Evolutionary conservation across 179 eudicot genomes (phyloP).

Genomic region (Carnegiea gigantea): DNA sequence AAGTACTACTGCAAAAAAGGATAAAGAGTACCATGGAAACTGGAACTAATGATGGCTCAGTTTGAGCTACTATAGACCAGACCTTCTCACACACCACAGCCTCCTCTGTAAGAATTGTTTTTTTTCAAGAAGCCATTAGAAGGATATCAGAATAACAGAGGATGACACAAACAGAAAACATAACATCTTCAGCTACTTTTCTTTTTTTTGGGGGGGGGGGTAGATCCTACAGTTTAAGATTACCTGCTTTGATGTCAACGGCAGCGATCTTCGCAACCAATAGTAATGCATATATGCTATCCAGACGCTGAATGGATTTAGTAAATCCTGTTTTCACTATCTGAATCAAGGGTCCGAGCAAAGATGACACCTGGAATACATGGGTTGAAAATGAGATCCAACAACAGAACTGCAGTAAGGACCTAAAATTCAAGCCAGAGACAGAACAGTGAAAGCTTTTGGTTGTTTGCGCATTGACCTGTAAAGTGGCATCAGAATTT

Average conservation of each 20-base stretch:
- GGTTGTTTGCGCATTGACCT: conserved; percentile 40
- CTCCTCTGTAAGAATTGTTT: conserved; percentile 60
- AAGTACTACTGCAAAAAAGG: background rate
- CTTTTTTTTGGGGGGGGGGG: background rate
- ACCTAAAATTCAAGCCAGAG: conserved; percentile 3
- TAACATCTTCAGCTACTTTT: background rate
- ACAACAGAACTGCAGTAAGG: background rate
- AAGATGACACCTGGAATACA: conserved; percentile 62
- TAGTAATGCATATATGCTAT: conserved; percentile 84
- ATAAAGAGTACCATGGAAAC: conserved; percentile 57
- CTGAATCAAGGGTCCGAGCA: conserved; percentile 72
- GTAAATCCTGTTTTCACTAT: conserved; percentile 89
- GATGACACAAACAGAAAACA: background rate
- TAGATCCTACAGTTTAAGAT: background rate
- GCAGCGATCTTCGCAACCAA: conserved; percentile 78
- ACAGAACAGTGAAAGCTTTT: background rate
- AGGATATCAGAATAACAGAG: background rate
- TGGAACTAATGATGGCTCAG: conserved; percentile 85
- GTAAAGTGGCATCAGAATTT: conserved; percentile 60
- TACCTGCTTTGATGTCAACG: conserved; percentile 91
- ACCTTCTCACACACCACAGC: conserved; percentile 70
- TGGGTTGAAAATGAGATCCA: conserved; percentile 3
- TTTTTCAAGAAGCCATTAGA: conserved; percentile 6
- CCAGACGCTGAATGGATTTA: conserved; percentile 87
- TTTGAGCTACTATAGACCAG: conserved; percentile 80